These are phyloP conservation scores for Stagonosporopsis rhizophila DNA, from an alignment of 2,329 filamentous ascomycete genomes.

Conservation along the genomic window DNA sequence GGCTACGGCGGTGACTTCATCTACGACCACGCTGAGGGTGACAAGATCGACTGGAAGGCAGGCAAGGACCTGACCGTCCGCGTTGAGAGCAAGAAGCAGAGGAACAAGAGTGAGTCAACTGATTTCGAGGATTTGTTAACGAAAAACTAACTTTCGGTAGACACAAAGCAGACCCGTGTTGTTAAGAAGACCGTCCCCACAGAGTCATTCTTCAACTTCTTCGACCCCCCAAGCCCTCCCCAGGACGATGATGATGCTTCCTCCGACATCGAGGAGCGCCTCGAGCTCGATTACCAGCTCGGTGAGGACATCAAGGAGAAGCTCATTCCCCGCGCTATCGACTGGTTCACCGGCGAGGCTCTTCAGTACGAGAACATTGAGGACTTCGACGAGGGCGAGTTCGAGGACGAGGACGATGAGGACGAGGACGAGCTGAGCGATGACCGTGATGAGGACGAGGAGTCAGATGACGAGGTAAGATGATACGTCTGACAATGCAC, in stretches of 20 bases:
- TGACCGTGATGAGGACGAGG: slow-evolving; percentile 76
- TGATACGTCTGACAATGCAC: background rate
- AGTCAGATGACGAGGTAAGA: slow-evolving; percentile 52
- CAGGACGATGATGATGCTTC: slow-evolving; percentile 75
- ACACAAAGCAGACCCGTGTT: slow-evolving; percentile 98
- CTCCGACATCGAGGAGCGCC: slow-evolving; percentile 93
- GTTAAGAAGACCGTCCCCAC: slow-evolving; percentile 99
- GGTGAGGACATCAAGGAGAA: slow-evolving; percentile 99
- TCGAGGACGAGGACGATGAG: slow-evolving; percentile 90
- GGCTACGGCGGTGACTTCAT: slow-evolving; percentile 99
- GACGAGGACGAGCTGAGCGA: slow-evolving; percentile 87
- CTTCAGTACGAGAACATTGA: slow-evolving; percentile 95
- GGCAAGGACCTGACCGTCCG: slow-evolving; percentile 93
- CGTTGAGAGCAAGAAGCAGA: slow-evolving; percentile 98
- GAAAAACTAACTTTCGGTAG: slow-evolving; percentile 57
- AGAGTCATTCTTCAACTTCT: slow-evolving; percentile 98
- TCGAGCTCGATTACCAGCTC: slow-evolving; percentile 98
- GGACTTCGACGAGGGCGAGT: slow-evolving; percentile 81
- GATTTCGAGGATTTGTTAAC: background rate
- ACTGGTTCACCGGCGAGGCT: slow-evolving; percentile 99
- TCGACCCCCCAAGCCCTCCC: slow-evolving; percentile 90
- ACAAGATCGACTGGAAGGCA: slow-evolving; percentile 96
- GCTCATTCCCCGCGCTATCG: slow-evolving; percentile 95
- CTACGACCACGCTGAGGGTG: slow-evolving; percentile 97
- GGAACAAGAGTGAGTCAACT: slow-evolving; percentile 87